Percentiles rank a stretch among this genome's conserved stretches.
These are phyloP conservation scores for Aspergillus neoniger DNA, from an alignment of 2,329 filamentous ascomycete species.

Conservation along the genomic window DNA sequence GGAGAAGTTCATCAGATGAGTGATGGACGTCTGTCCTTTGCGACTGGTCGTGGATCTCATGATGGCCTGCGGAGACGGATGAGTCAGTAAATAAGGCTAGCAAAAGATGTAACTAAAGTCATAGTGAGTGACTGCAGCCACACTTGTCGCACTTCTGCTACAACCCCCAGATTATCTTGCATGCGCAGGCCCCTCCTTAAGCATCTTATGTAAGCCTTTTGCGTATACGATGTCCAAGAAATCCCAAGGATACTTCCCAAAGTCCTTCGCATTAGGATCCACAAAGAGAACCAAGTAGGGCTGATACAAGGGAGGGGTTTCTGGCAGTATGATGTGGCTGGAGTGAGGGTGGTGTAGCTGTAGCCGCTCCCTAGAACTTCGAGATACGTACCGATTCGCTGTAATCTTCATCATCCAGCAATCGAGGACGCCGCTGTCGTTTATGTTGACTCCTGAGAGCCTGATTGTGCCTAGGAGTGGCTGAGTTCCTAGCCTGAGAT, in stretches of 20 bases:
- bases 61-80: slow-evolving; percentile 50
- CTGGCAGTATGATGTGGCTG: background rate
- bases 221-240: background rate
- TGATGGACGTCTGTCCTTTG: slow-evolving; percentile 94
- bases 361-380: background rate
- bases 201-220: background rate
- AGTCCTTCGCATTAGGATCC: background rate
- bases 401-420: slow-evolving; percentile 83
- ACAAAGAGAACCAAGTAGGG: background rate
- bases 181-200: background rate
- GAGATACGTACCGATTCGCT: slow-evolving; percentile 70
- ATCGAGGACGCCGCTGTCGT: slow-evolving; percentile 70
- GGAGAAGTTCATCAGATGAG: slow-evolving; percentile 91
- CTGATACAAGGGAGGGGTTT: background rate
- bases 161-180: background rate
- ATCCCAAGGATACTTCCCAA: background rate
- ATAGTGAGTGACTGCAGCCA: background rate
- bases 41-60: slow-evolving; percentile 68
- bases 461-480: slow-evolving; percentile 69
- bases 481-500: slow-evolving; percentile 34
- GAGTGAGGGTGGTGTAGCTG: background rate
- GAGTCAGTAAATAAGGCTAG: slow-evolving; percentile 18
- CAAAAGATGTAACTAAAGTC: background rate
- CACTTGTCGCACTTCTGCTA: background rate
- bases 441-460: slow-evolving; percentile 78